phyloP scores from a whole-genome alignment of 805 yeast species.

The Yarrowia divulgata region DNA sequence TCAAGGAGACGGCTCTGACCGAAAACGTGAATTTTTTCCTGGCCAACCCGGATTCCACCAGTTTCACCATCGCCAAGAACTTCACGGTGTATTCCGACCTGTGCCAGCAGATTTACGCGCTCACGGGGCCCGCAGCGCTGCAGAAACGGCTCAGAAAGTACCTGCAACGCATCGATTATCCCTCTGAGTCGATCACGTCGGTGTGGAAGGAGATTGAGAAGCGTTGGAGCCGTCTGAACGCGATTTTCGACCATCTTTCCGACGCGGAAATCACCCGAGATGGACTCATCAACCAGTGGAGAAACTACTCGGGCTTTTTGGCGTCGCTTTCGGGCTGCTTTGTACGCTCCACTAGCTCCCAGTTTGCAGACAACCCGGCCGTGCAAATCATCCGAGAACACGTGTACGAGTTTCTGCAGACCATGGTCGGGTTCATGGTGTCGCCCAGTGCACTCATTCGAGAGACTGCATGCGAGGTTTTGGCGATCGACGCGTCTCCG shows the following conservation, averaged over 20 bases:
- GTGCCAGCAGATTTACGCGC: constrained; percentile 61
- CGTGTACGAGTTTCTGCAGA: constrained; percentile 50
- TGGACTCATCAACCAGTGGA: constrained; percentile 52
- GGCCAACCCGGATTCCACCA: constrained; percentile 33
- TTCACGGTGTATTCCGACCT: constrained; percentile 55
- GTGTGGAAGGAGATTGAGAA: constrained; percentile 59
- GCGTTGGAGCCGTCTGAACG: constrained; percentile 54
- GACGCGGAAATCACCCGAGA: constrained; percentile 40
- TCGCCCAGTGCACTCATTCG: constrained; percentile 60
- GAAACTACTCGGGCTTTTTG: constrained; percentile 75
- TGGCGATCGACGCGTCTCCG: constrained; percentile 72
- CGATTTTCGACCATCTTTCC: constrained; percentile 45
- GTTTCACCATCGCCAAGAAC: constrained; percentile 48
- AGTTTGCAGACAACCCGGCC: constrained; percentile 38
- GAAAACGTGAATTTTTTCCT: constrained; percentile 43
- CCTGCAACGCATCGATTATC: constrained; percentile 47
- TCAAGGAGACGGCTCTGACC: constrained; percentile 45
- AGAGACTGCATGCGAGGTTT: constrained; percentile 74
- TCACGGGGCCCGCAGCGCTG: constrained; percentile 75
- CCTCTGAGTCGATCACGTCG: constrained; percentile 52
- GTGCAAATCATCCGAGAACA: constrained; percentile 60
- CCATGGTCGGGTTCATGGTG: constrained; percentile 50
- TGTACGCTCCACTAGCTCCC: constrained; percentile 41
- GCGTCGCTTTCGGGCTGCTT: constrained; percentile 60
- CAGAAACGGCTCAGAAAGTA: constrained; percentile 67